Evolutionary conservation across 495 filamentous ascomycete species (phyloP), one percentile per base, ranked within the genome.

Genomic region (Aspergillus egyptiacus): DNA sequence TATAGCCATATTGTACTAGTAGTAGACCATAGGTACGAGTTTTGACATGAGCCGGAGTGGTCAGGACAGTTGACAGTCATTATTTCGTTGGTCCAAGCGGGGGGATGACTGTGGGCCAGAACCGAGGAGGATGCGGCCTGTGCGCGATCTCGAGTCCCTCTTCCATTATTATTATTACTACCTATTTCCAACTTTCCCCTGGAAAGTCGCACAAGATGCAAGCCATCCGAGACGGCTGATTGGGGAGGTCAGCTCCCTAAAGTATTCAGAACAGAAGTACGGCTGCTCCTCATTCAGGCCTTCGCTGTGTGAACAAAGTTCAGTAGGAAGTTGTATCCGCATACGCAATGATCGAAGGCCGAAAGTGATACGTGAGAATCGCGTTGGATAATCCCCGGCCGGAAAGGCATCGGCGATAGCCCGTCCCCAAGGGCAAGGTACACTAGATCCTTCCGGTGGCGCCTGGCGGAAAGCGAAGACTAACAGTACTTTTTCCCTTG

Each of bases 111-210:
- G 8, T 31, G 28, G 55, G 28, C 46, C 37, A 53, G 55, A 53
- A 41, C 38, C 51, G 31, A 47, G 40, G 56, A 50, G 55, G 56
- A 48, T 52, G 51, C 55, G 56, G 51, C 51, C 56, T 52, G 51
- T 58, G 56, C 51, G 56, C 37, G 51, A 41, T 51, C n/a, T n/a
- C 43, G 48, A 40, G 55, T 48, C 18, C 32, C 38, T 51, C 37
- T 23, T 13, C 18, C 11, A n/a, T n/a, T n/a, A n/a, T n/a, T n/a
- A n/a, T n/a, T n/a, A n/a, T n/a, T n/a, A n/a, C n/a, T n/a, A n/a
- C n/a, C n/a, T n/a, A n/a, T n/a, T n/a, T n/a, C n/a, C n/a, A n/a
- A n/a, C n/a, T n/a, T n/a, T n/a, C 19, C 27, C 8, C n/a, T 36
- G 18, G 38, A 5, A 41, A 17, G 53, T 55, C n/a, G 36, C 24